phyloP scores from a whole-genome alignment of 495 filamentous ascomycete genomes.

The Tuber indicum region DNA sequence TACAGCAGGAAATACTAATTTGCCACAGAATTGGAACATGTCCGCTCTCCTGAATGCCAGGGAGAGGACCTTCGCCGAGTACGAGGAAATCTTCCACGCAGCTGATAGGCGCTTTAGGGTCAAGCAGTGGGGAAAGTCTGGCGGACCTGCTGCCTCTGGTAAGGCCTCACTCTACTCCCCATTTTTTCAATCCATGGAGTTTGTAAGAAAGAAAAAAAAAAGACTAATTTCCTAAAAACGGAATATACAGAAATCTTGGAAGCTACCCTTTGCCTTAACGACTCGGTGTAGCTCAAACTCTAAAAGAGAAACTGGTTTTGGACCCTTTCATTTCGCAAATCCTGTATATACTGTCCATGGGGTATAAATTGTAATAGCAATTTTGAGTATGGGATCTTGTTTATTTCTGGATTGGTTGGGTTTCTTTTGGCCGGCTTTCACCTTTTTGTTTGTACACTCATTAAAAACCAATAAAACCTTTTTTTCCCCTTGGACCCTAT shows the following conservation, averaged over 20 bases:
- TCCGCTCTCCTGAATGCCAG: slow-evolving; percentile 38
- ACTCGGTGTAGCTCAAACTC: background rate
- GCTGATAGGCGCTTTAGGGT: slow-evolving; percentile 39
- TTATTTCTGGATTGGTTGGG: too few species aligned
- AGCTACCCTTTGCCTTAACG: background rate
- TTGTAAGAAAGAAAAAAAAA: too few species aligned
- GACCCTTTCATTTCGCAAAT: background rate
- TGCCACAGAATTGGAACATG: slow-evolving; percentile 28
- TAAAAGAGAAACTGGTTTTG: background rate
- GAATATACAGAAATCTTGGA: background rate
- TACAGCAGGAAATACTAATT: background rate
- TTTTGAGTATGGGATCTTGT: background rate
- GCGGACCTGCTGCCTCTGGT: slow-evolving; percentile 21
- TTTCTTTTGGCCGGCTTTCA: too few species aligned
- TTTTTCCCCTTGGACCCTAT: too few species aligned
- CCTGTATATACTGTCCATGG: background rate
- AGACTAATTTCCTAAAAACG: background rate
- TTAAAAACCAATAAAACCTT: too few species aligned
- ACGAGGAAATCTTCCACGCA: slow-evolving; percentile 35
- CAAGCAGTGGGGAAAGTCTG: slow-evolving; percentile 27
- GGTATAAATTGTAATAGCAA: background rate
- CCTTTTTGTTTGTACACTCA: too few species aligned
- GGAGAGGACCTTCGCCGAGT: slow-evolving; percentile 42
- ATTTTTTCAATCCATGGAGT: background rate
- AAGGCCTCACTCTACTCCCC: background rate